Evolutionary conservation across 768 basidiomycete species (phyloP).

Genomic region (Serpula lacrymans): DNA sequence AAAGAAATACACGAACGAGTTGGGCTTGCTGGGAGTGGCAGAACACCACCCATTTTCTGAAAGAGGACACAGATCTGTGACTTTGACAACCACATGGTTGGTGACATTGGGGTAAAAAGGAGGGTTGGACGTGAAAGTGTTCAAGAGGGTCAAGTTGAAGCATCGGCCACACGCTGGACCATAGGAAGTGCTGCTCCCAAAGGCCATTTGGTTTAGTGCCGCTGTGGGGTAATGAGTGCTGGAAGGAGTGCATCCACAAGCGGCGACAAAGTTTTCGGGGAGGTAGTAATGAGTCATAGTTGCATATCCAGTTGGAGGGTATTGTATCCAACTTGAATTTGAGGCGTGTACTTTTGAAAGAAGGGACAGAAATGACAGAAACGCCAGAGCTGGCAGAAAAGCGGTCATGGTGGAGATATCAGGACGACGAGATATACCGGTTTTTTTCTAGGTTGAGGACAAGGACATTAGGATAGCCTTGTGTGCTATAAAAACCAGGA

Average conservation of each 20-base stretch:
- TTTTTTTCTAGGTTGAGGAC: too few species aligned
- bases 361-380: slow-evolving; percentile 25
- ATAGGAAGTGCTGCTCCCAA: slow-evolving; percentile 67
- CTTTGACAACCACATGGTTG: slow-evolving; percentile 68
- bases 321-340: slow-evolving; percentile 56
- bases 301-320: slow-evolving; percentile 58
- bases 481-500: too few species aligned
- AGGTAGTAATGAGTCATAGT: slow-evolving; percentile 76
- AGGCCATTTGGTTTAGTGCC: slow-evolving; percentile 77
- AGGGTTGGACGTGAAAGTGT: slow-evolving; percentile 62
- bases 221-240: slow-evolving; percentile 74
- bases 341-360: slow-evolving; percentile 22
- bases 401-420: too few species aligned
- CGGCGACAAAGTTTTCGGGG: slow-evolving; percentile 47
- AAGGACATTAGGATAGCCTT: too few species aligned
- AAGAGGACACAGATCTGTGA: slow-evolving; percentile 77
- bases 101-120: slow-evolving; percentile 62
- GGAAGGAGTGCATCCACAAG: slow-evolving; percentile 71
- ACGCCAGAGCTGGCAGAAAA: too few species aligned
- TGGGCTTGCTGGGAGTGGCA: slow-evolving; percentile 57
- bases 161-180: slow-evolving; percentile 76
- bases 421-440: too few species aligned
- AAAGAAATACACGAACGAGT: slow-evolving; percentile 39
- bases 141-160: slow-evolving; percentile 72
- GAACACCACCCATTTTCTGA: slow-evolving; percentile 66